Conservation (phyloP, 1,139 yeast species). For the Yamadazyma taylorii region DNA sequence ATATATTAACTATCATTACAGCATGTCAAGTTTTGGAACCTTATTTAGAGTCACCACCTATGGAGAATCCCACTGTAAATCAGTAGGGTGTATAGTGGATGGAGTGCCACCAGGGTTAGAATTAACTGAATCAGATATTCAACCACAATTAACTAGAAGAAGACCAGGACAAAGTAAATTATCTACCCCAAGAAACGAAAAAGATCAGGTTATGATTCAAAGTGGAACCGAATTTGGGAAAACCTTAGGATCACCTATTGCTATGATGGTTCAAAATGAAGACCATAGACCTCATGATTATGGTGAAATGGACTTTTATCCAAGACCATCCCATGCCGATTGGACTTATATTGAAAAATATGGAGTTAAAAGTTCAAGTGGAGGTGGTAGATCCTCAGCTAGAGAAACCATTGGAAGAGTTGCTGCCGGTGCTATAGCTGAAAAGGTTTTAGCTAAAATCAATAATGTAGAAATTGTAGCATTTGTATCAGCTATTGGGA, state of each 20-base stretch:
- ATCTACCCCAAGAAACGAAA: constrained; percentile 94
- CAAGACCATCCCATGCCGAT: constrained; percentile 98
- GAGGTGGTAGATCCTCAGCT: constrained; percentile 97
- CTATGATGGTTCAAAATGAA: constrained; percentile 87
- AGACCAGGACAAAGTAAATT: constrained; percentile 95
- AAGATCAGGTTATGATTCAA: constrained; percentile 89
- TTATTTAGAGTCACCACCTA: constrained; percentile 78
- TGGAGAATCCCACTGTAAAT: constrained; percentile 97
- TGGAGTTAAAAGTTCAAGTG: constrained; percentile 89
- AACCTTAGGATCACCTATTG: constrained; percentile 94
- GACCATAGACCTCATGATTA: constrained; percentile 97
- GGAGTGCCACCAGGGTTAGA: constrained; percentile 96
- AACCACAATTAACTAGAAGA: constrained; percentile 93
- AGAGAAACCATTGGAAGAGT: constrained; percentile 98
- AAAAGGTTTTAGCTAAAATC: constrained; percentile 74
- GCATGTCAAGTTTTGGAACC: constrained; percentile 47
- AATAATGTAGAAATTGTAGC: constrained; percentile 93
- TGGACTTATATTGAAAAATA: constrained; percentile 88
- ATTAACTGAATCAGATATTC: constrained; percentile 82
- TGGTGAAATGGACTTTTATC: constrained; percentile 90
- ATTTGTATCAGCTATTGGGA: constrained; percentile 89
- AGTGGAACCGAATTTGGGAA: constrained; percentile 91
- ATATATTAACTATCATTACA: neutral
- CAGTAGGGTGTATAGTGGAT: constrained; percentile 98
- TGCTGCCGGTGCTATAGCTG: constrained; percentile 99